Evolutionary conservation across 129 eudicot species (phyloP).

Genomic region (Artemisia argyi): DNA sequence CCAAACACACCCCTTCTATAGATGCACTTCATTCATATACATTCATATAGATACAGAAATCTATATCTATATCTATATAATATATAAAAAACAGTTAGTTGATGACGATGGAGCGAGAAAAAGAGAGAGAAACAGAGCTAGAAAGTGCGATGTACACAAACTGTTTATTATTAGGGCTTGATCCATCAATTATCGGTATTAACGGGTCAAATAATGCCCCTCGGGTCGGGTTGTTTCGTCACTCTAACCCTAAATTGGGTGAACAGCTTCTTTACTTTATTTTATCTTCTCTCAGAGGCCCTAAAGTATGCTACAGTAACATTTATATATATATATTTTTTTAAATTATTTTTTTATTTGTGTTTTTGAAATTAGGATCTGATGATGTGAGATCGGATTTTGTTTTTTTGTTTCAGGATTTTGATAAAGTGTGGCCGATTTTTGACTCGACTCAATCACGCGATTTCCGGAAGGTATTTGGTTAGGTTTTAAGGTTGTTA

Average conservation of each 20-base stretch:
- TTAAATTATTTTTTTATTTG: no score
- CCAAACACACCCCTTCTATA: background rate
- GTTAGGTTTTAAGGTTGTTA: conserved; percentile 7
- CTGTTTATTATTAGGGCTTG: conserved; percentile 88
- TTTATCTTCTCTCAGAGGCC: conserved; percentile 91
- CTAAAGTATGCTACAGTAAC: conserved; percentile 26
- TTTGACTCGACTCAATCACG: conserved; percentile 92
- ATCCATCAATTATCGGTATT: conserved; percentile 82
- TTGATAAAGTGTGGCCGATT: conserved; percentile 93
- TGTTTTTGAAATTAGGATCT: no score
- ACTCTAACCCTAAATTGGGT: conserved; percentile 97
- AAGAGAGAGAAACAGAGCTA: conserved; percentile 94
- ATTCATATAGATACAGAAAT: background rate
- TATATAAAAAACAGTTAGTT: conserved; percentile 16
- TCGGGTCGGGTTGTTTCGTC: conserved; percentile 93
- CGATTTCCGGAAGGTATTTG: conserved; percentile 83
- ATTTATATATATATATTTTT: no score
- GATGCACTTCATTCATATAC: background rate
- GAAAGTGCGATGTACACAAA: conserved; percentile 99
- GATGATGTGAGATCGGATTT: conserved; percentile 27
- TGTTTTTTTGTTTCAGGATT: conserved; percentile 59
- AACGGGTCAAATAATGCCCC: conserved; percentile 70
- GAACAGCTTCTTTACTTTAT: conserved; percentile 97
- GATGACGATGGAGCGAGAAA: conserved; percentile 99
- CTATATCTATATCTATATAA: background rate